Conservation (phyloP, 148 eudicot genomes). For the Hydrangea macrophylla region DNA sequence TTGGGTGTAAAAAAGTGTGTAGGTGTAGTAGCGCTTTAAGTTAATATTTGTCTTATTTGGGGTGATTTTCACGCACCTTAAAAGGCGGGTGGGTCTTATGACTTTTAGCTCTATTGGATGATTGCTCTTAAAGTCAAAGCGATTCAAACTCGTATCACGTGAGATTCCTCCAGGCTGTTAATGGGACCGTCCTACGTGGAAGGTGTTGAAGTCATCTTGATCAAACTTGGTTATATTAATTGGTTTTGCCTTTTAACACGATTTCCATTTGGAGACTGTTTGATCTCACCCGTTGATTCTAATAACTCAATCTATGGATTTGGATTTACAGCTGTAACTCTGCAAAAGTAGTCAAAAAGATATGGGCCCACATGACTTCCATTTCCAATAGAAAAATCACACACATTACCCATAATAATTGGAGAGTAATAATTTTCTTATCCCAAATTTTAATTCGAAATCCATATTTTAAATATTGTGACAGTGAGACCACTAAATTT, state of each 20-base stretch:
- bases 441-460: no score
- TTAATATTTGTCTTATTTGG: no score
- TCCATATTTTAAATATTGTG: no score
- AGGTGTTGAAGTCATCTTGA: constrained; percentile 27
- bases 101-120: not conserved
- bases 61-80: no score
- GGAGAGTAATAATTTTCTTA: no score
- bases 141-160: constrained; percentile 36
- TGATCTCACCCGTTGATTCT: constrained; percentile 13
- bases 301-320: not conserved
- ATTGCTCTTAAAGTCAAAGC: constrained; percentile 9
- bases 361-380: constrained; percentile 14
- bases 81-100: no score
- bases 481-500: no score
- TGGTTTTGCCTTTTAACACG: not conserved
- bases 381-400: no score
- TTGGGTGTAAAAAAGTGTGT: no score
- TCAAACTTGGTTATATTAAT: not conserved
- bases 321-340: constrained; percentile 22
- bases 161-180: constrained; percentile 46
- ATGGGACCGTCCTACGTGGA: constrained; percentile 31
- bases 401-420: no score
- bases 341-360: constrained; percentile 21
- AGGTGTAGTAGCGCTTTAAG: no score
- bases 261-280: not conserved